Conservation (phyloP, 306 rosid genomes). For the Sicyos baderoa region DNA sequence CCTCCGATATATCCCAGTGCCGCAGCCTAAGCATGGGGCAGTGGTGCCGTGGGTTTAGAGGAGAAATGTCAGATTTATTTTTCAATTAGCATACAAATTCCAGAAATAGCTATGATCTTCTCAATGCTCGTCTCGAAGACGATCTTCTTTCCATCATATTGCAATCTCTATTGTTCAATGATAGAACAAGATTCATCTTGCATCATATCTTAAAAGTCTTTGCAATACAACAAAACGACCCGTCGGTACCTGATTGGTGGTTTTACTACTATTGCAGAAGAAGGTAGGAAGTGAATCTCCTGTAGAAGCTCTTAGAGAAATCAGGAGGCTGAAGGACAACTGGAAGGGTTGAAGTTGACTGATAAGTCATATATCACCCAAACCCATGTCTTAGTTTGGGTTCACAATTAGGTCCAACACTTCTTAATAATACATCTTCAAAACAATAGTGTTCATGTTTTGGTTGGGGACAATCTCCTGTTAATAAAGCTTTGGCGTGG, state of each 20-base stretch:
- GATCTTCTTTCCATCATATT: neutral
- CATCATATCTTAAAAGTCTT: neutral
- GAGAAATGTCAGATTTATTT: neutral
- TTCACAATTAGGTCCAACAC: neutral
- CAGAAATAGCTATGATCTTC: neutral
- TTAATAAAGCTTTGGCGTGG: neutral
- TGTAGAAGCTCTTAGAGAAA: constrained; percentile 55
- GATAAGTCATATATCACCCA: neutral
- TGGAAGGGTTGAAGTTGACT: constrained; percentile 50
- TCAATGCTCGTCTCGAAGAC: neutral
- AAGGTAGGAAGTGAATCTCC: constrained; percentile 47
- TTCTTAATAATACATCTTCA: neutral
- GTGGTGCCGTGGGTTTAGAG: too few relatives aligned
- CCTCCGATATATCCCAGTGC: too few relatives aligned
- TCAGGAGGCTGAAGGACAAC: constrained; percentile 55
- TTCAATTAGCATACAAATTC: neutral
- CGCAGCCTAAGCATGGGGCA: too few relatives aligned
- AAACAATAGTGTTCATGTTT: neutral
- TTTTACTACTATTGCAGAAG: constrained; percentile 32
- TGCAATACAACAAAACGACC: neutral
- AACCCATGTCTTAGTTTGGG: neutral
- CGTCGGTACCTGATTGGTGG: neutral
- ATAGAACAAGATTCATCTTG: neutral
- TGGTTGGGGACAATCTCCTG: neutral
- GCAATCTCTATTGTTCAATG: neutral